Evolutionary conservation across 1,284 basidiomycete genomes (phyloP).

Genomic region (Boletus semigastroideus): DNA sequence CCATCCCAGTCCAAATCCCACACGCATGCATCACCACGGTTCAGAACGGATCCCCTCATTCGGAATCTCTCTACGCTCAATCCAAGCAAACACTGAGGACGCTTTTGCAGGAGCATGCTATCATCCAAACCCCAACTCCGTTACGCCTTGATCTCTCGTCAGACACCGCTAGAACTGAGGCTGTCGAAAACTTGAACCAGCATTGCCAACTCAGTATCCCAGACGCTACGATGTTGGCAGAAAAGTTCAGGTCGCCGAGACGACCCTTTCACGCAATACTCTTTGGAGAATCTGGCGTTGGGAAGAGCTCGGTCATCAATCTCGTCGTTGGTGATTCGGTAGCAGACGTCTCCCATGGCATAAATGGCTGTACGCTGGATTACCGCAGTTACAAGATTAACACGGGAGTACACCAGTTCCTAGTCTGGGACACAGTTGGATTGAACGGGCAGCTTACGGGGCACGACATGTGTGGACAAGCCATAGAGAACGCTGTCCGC

Average conservation of each 20-base stretch:
- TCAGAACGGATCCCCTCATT: conserved; percentile 1
- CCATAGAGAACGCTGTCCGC: conserved; percentile 35
- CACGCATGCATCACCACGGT: conserved; percentile 28
- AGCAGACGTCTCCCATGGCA: conserved; percentile 16
- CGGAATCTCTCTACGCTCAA: conserved; percentile 3
- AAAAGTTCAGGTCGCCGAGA: conserved; percentile 15
- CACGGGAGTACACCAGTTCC: conserved; percentile 21
- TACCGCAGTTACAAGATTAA: conserved; percentile 19
- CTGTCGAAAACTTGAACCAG: conserved; percentile 7
- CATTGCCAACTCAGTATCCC: conserved; percentile 13
- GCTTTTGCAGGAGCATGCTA: conserved; percentile 13
- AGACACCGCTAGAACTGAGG: background rate
- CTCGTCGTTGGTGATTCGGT: conserved; percentile 18
- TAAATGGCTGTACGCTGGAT: conserved; percentile 25
- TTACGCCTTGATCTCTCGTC: conserved; percentile 19
- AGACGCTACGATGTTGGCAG: conserved; percentile 14
- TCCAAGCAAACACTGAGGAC: conserved; percentile 19
- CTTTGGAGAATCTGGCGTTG: conserved; percentile 30
- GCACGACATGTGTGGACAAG: conserved; percentile 19
- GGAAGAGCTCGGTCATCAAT: conserved; percentile 32
- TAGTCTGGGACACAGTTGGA: conserved; percentile 39
- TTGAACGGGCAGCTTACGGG: conserved; percentile 18
- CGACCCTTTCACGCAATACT: conserved; percentile 13
- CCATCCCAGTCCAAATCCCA: conserved; percentile 20
- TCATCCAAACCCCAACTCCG: conserved; percentile 3